Evolutionary conservation across 2,329 filamentous ascomycete genomes (phyloP).

Genomic region (Diplodia seriata): DNA sequence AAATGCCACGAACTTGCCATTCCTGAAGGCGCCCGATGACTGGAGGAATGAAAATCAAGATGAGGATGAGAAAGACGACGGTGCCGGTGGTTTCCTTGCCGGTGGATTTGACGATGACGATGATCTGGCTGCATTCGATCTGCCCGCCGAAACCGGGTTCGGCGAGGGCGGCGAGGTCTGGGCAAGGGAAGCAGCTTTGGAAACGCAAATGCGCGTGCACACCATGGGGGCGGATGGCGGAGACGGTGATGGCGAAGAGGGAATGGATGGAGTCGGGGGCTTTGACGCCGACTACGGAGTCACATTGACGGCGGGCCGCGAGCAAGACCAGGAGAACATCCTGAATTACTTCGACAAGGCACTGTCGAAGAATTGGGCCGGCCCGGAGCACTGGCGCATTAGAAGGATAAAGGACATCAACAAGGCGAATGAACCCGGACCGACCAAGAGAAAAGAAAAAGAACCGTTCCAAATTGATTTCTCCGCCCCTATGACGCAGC

Average conservation of each 20-base stretch:
- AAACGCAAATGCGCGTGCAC: conserved; percentile 84
- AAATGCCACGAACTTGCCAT: conserved; percentile 86
- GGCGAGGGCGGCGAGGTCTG: conserved; percentile 96
- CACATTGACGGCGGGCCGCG: conserved; percentile 73
- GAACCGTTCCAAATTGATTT: conserved; percentile 97
- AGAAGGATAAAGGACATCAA: conserved; percentile 79
- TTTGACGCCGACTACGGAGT: conserved; percentile 76
- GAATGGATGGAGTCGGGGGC: conserved; percentile 58
- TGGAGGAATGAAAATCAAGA: conserved; percentile 76
- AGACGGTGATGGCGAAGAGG: conserved; percentile 59
- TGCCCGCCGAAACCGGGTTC: conserved; percentile 76
- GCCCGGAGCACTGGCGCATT: conserved; percentile 98
- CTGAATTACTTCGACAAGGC: conserved; percentile 98
- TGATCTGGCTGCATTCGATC: conserved; percentile 70
- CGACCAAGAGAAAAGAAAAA: conserved; percentile 85
- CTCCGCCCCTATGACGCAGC: conserved; percentile 71
- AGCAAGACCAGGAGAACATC: conserved; percentile 87
- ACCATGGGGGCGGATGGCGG: conserved; percentile 65
- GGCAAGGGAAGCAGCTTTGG: conserved; percentile 86
- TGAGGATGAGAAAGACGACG: conserved; percentile 60
- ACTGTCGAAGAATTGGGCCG: conserved; percentile 95
- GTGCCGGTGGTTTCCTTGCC: conserved; percentile 81
- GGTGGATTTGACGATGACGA: conserved; percentile 79
- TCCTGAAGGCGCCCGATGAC: conserved; percentile 87
- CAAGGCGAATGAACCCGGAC: conserved; percentile 65